Percentiles rank a stretch among this genome's conserved stretches.
phyloP scores from a whole-genome alignment of 345 rosid species.

The Arabis hirsuta region DNA sequence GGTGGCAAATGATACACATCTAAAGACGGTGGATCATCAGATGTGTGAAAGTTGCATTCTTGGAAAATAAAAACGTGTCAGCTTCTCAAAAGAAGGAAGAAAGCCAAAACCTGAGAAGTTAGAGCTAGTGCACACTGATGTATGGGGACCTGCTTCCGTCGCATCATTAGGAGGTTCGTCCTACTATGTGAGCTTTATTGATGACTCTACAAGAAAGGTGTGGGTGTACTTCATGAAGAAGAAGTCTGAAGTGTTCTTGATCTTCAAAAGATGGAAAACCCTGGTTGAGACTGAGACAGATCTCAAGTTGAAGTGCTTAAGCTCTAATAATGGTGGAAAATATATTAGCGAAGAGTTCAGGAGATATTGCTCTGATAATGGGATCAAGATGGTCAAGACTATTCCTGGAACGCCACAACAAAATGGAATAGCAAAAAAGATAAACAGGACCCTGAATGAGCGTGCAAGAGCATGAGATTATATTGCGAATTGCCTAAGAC shows the following conservation, averaged over 20 bases:
- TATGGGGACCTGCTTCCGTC: neutral
- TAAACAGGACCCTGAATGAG: neutral
- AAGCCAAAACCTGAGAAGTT: neutral
- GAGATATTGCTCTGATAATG: too few species aligned
- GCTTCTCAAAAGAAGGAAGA: neutral
- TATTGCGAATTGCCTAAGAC: neutral
- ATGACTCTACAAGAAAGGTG: neutral
- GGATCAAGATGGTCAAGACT: too few species aligned
- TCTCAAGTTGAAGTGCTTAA: neutral
- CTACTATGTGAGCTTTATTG: neutral
- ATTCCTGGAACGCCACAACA: too few species aligned
- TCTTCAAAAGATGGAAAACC: too few species aligned
- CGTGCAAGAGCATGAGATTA: neutral
- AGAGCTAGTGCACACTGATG: constrained; percentile 5
- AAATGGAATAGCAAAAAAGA: too few species aligned
- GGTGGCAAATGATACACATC: neutral
- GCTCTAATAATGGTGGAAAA: neutral
- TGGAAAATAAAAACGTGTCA: neutral
- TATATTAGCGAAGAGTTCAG: neutral
- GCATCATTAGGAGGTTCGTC: neutral
- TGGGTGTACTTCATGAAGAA: neutral
- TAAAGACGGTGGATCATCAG: neutral
- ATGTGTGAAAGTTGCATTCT: neutral
- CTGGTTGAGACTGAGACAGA: neutral
- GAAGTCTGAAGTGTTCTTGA: too few species aligned